Evolutionary conservation across 768 basidiomycete genomes (phyloP).

Genomic region (Pulveroboletus sp.): DNA sequence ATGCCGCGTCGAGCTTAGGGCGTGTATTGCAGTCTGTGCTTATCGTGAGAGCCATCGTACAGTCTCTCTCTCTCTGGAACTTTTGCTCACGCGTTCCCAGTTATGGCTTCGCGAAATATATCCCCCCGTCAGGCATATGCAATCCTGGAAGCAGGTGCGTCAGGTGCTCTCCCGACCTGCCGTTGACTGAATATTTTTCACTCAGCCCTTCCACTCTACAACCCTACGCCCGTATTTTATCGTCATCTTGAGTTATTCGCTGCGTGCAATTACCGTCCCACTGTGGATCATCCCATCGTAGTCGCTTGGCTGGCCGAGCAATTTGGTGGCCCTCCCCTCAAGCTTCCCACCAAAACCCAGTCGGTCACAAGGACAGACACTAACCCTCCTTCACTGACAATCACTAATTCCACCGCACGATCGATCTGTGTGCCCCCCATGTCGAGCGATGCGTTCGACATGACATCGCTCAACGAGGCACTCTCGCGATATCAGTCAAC

Average conservation of each 20-base stretch:
- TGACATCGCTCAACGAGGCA: conserved; percentile 22
- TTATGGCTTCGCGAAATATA: conserved; percentile 42
- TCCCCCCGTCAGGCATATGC: conserved; percentile 37
- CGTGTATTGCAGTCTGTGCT: conserved; percentile 49
- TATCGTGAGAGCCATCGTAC: conserved; percentile 38
- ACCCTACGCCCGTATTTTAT: conserved; percentile 42
- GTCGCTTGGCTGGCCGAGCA: conserved; percentile 35
- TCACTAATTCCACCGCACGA: conserved; percentile 7
- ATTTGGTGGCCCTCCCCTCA: conserved; percentile 14
- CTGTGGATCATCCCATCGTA: conserved; percentile 37
- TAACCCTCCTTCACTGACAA: conserved; percentile 9
- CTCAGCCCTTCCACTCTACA: conserved; percentile 51
- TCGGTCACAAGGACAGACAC: conserved; percentile 7
- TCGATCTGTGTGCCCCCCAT: conserved; percentile 3
- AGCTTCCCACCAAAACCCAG: conserved; percentile 10
- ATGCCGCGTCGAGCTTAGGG: conserved; percentile 48
- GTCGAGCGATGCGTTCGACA: conserved; percentile 20
- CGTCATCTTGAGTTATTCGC: conserved; percentile 45
- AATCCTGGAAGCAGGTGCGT: conserved; percentile 41
- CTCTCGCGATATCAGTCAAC: conserved; percentile 24
- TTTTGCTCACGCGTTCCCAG: conserved; percentile 26
- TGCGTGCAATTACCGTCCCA: conserved; percentile 38
- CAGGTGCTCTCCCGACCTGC: neutral
- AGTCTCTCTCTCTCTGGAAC: neutral
- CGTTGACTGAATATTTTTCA: neutral